A percentile compares a stretch with the other conserved stretches of the same genome.
Conservation (phyloP, 169 alveolate species). For the Perkinsus olseni region DNA sequence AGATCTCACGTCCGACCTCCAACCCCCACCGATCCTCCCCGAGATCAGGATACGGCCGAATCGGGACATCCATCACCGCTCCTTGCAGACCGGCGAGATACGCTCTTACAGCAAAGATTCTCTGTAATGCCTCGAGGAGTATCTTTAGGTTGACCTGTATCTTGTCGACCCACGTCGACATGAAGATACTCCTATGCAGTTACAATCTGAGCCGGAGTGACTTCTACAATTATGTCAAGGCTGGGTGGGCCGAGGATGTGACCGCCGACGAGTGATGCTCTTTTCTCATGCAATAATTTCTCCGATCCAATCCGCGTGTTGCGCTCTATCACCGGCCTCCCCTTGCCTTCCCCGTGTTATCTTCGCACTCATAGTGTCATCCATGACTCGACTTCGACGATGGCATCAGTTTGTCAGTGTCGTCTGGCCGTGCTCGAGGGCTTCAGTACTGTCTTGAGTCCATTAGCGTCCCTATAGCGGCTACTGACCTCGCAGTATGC, state of each 20-base stretch:
- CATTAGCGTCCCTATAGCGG: no score
- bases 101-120: neutral
- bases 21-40: neutral
- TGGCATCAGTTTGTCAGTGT: no score
- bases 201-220: neutral
- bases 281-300: neutral
- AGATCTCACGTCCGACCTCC: neutral
- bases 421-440: no score
- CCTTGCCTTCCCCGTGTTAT: no score
- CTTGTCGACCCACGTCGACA: no score
- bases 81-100: neutral
- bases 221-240: neutral
- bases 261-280: neutral
- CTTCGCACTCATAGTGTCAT: no score
- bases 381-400: no score
- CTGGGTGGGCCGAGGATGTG: neutral
- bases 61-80: neutral
- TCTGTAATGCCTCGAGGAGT: no score
- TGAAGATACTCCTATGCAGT: no score
- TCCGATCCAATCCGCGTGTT: neutral
- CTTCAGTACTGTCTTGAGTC: no score
- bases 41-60: neutral
- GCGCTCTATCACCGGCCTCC: neutral
- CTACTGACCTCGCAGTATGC: no score
- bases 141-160: no score